A percentile compares a stretch with the other conserved stretches of the same genome.
Conservation (phyloP, 169 alveolate species). For the Blepharisma undulans region DNA sequence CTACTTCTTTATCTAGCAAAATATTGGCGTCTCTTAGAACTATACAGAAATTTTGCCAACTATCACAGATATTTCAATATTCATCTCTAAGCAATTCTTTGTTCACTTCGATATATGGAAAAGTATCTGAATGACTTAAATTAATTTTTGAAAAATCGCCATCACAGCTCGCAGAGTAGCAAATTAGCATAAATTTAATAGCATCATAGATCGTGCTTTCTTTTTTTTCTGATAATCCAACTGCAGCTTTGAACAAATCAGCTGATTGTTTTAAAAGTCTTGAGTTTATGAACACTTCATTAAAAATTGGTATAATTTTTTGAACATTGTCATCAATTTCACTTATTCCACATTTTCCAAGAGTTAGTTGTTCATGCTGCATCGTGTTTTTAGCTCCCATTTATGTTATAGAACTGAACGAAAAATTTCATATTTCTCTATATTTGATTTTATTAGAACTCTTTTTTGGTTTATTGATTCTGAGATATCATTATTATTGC, state of each 20-base stretch:
- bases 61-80: neutral
- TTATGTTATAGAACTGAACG: neutral
- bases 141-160: neutral
- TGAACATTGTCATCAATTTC: neutral
- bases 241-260: neutral
- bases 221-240: neutral
- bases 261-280: neutral
- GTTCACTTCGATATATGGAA: neutral
- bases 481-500: too few relatives aligned
- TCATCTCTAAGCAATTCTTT: neutral
- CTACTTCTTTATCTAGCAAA: neutral
- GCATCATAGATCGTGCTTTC: neutral
- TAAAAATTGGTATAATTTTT: neutral
- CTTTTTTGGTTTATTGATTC: too few relatives aligned
- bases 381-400: neutral
- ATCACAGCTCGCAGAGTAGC: neutral
- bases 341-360: neutral
- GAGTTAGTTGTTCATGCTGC: neutral
- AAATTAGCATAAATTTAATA: neutral
- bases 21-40: neutral
- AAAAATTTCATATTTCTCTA: too few relatives aligned
- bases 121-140: neutral
- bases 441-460: too few relatives aligned
- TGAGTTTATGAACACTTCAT: neutral
- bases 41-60: neutral